Base-by-base conservation (phyloP, 2,329 filamentous ascomycete genomes). In the Fusarium virguliforme region DNA sequence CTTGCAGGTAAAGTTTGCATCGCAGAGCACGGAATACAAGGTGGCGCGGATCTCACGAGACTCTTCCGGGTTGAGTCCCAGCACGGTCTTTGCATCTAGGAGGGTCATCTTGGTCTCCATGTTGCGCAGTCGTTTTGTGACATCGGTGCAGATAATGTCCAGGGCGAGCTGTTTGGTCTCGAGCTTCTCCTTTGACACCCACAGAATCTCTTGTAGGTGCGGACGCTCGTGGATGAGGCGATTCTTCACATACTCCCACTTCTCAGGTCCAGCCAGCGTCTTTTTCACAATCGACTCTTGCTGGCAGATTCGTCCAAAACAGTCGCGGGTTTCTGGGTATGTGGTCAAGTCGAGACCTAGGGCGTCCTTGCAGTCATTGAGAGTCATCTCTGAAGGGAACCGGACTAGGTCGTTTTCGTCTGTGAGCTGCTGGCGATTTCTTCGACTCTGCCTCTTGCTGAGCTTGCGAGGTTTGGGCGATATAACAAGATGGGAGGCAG, bases 351-450 rank as follows among this genome's bases (percentile, higher is more conserved):
- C 88, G 35, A 97, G 83, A 38, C 82, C 84, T 30, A 97, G 83
- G 65, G 90, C 91, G 12, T 86, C 85, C 76, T 94, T 93, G 76
- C 91, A 91, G 80, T 95, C 92, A 71, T 93, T 91, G 64, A 96
- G 88, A 0, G 93, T 95, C 12, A 92, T 95, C 79, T 96, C 93
- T 0, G 93, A 95, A 1, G 92, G 92, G 70, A 94, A 96, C 24
- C 93, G 89, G 13, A 92, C 91, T 13, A 91, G 90, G 22, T 90
- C 88, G 5, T 90, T 89, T 1, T 90, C 87, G 7, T 89, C 88
- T 76, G 93, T 91, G 38, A 91, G 87, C 13, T 91, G 89, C 28
- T 92, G 79, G 3, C 90, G 90, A 43, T 88, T 90, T 85, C 89
- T 92, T n/a, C 87, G 88, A 73, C 89, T 86, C 60, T 90, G 91